Base-by-base conservation (phyloP, 805 yeast genomes). In the Priceomyces haplophilus region DNA sequence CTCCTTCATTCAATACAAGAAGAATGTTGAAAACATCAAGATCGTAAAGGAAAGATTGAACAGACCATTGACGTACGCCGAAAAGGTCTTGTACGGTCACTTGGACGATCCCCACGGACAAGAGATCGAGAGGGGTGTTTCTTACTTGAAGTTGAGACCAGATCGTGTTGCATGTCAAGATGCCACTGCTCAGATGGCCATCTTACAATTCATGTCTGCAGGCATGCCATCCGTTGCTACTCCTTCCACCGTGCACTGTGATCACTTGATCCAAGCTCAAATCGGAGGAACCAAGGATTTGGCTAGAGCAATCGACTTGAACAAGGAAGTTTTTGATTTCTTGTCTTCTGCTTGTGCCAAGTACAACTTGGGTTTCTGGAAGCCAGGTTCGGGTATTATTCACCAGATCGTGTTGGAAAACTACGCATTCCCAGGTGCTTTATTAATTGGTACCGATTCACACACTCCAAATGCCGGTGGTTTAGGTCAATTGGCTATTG, bases 391-490 rank as follows among this genome's bases (percentile, higher is more conserved):
- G 33, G 98, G 98, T 78, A 90, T 90, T 59, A 90, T 90, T 60
- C 98, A 90, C 73, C 98, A 90, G 76, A 91, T 90, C 54, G 95
- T 90, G 38, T 77, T 90, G 61, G 98, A 90, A 76, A 91, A 90
- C 78, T 90, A 87, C 70, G 93, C 96, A 48, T 88, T 86, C 81
- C 98, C 98, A 67, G 98, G 98, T 74, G 88, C 91, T 53, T 79
- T 90, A 75, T 84, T 90, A 76, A 81, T 90, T 55, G 97, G 97
- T 76, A 90, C 97, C 44, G 97, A 90, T 73, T 88, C 96, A 25
- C 97, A 90, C 73, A 90, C 97, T 56, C 97, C 97, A 48, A 90
- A 90, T 69, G 97, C 97, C 46, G 97, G 97, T 78, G 97, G 97
- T 73, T 79, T 90, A 61, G 97, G 97, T 75, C 95, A 88, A 73